A percentile compares a stretch with the other conserved stretches of the same genome.
Evolutionary conservation across 2,329 filamentous ascomycete species (phyloP).

Genomic region (Aspergillus sp.): DNA sequence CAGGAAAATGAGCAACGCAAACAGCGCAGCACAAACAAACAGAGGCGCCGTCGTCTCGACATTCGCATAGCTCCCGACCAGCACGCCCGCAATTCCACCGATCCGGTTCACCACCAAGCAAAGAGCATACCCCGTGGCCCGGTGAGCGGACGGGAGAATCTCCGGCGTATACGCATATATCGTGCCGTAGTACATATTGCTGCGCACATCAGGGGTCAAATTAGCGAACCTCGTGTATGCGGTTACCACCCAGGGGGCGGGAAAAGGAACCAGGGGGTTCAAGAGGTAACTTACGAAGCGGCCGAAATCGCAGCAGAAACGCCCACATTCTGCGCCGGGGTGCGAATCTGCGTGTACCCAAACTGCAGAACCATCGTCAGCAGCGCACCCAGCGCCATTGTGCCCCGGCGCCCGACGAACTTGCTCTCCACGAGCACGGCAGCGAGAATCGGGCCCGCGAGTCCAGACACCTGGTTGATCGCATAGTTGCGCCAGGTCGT

Average conservation of each 20-base stretch:
- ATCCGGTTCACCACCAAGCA: constrained; percentile 46
- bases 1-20: constrained; percentile 47
- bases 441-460: constrained; percentile 76
- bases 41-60: constrained; percentile 46
- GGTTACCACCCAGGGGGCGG: too few species aligned
- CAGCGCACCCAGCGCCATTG: constrained; percentile 57
- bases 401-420: constrained; percentile 63
- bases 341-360: constrained; percentile 56
- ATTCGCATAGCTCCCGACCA: constrained; percentile 46
- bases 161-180: constrained; percentile 61
- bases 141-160: constrained; percentile 57
- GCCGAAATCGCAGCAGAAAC: constrained; percentile 58
- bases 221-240: too few species aligned
- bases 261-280: too few species aligned
- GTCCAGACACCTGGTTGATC: constrained; percentile 75
- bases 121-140: constrained; percentile 56
- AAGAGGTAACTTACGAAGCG: constrained; percentile 42
- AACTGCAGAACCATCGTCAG: constrained; percentile 60
- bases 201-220: too few species aligned
- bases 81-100: constrained; percentile 47
- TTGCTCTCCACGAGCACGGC: constrained; percentile 74
- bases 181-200: constrained; percentile 58
- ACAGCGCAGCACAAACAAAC: constrained; percentile 46
- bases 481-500: constrained; percentile 76
- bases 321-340: constrained; percentile 54